Base-by-base conservation (phyloP, 2,329 filamentous ascomycete species). In the Chrysoporthe puriensis region DNA sequence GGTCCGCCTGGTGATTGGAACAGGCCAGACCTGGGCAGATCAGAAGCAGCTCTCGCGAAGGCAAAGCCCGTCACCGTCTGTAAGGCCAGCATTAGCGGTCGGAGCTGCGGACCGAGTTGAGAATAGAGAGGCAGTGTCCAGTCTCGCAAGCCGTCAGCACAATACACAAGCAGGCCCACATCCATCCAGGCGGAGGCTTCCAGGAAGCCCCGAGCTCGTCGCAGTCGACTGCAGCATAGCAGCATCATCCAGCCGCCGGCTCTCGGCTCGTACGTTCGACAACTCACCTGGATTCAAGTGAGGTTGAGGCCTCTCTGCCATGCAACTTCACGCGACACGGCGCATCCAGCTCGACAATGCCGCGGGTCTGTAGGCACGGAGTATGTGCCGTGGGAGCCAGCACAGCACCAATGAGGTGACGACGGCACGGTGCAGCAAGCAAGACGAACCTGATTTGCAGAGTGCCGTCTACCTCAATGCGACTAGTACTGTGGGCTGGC, bases 21-120 rank as follows among this genome's bases (percentile, higher is more conserved):
- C 21, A 52, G 48, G 48, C 48, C 21, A 52, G 6, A 32, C 21
- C 11, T 32, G 6, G 21, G 21, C 4, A 32, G 48, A 52, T 52
- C 48, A 52, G 21, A 52, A 52, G 21, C 21, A 50, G 21, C 8
- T 13, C 14, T 52, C 16, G 6, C 16, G 9, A 52, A 34, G 21
- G 50, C 50, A 18, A 34, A 9, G 21, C 21, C 13, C 11, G 50
- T 54, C 50, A 26, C 21, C 7, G 46, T 21, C 26, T 54, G 50
- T 32, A 54, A 34, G 26, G 50, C 50, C 50, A 54, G 26, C 50
- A 32, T 34, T 54, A 54, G 50, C 50, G 26, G 50, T 34, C 50
- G 50, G 50, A 32, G 50, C 16, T 54, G 13, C 26, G 50, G 50
- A 54, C 50, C 50, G 50, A 16, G 50, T 54, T 26, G 50, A 54